Evolutionary conservation across 2,329 filamentous ascomycete genomes (phyloP).

Genomic region (Elsinoe batatas): DNA sequence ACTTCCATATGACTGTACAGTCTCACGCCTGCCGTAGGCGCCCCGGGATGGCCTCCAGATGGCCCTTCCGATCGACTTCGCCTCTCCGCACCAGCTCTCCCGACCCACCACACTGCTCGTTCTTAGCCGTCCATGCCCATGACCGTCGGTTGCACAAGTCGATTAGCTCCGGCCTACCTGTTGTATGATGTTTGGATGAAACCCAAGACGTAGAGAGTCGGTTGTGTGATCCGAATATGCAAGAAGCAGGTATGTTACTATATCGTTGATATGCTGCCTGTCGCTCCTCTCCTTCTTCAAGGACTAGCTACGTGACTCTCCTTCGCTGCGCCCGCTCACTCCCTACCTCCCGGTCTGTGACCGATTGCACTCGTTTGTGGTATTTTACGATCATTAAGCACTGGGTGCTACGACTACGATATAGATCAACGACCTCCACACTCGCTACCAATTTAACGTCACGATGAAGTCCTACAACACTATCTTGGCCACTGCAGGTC

Average conservation of each 20-base stretch:
- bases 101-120: slow-evolving; percentile 2
- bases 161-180: neutral
- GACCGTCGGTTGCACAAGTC: neutral
- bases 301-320: slow-evolving; percentile 7
- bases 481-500: slow-evolving; percentile 34
- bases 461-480: slow-evolving; percentile 29
- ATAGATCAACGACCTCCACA: slow-evolving; percentile 7
- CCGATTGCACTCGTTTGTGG: slow-evolving; percentile 22
- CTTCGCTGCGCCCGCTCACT: slow-evolving; percentile 11
- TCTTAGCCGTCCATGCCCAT: slow-evolving; percentile 3
- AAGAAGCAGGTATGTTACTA: slow-evolving; percentile 7
- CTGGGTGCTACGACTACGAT: slow-evolving; percentile 19
- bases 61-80: slow-evolving; percentile 2
- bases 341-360: slow-evolving; percentile 23
- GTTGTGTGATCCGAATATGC: slow-evolving; percentile 1
- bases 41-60: neutral
- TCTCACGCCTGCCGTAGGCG: slow-evolving; percentile 3
- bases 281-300: slow-evolving; percentile 2
- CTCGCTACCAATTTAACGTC: slow-evolving; percentile 10
- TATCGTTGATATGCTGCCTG: slow-evolving; percentile 11
- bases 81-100: slow-evolving; percentile 1
- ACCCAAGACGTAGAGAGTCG: slow-evolving; percentile 7
- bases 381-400: slow-evolving; percentile 18
- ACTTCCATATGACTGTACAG: slow-evolving; percentile 4
- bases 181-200: slow-evolving; percentile 5